phyloP scores from a whole-genome alignment of 1,139 yeast genomes.

The Pichia sp. region DNA sequence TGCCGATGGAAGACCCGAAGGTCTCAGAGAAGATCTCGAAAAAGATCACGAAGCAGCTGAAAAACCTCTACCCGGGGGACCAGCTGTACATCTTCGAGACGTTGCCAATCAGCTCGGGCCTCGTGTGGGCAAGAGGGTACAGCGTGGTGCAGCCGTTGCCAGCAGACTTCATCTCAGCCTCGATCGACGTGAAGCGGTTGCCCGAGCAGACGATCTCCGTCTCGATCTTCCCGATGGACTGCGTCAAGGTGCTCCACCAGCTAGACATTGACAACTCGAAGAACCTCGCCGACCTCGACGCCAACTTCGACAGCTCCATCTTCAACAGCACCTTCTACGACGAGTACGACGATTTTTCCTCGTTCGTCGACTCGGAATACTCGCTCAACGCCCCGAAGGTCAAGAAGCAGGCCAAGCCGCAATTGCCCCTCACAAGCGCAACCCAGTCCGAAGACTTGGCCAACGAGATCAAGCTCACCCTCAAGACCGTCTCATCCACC shows the following conservation, averaged over 20 bases:
- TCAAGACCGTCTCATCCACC: conserved; percentile 56
- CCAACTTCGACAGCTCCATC: conserved; percentile 32
- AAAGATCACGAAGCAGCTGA: conserved; percentile 32
- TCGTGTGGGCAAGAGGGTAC: conserved; percentile 75
- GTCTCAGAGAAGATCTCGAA: conserved; percentile 14
- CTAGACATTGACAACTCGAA: conserved; percentile 18
- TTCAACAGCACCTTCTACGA: conserved; percentile 27
- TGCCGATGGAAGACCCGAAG: conserved; percentile 41
- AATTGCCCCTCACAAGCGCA: conserved; percentile 46
- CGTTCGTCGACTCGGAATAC: conserved; percentile 6
- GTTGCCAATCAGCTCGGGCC: conserved; percentile 25
- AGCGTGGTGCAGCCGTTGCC: conserved; percentile 61
- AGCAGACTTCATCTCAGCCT: conserved; percentile 58
- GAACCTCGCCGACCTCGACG: conserved; percentile 15
- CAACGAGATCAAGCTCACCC: conserved; percentile 54
- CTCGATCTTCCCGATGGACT: conserved; percentile 58
- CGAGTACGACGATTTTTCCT: conserved; percentile 14
- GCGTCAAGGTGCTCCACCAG: conserved; percentile 39
- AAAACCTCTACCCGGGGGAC: conserved; percentile 73
- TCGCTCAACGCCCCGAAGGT: neutral
- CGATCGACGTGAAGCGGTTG: conserved; percentile 56
- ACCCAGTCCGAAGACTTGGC: conserved; percentile 42
- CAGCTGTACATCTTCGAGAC: conserved; percentile 74
- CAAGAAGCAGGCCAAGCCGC: conserved; percentile 37
- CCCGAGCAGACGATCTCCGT: conserved; percentile 51